Evolutionary conservation across 2,329 filamentous ascomycete species (phyloP).

Genomic region (Trichophyton equinum): DNA sequence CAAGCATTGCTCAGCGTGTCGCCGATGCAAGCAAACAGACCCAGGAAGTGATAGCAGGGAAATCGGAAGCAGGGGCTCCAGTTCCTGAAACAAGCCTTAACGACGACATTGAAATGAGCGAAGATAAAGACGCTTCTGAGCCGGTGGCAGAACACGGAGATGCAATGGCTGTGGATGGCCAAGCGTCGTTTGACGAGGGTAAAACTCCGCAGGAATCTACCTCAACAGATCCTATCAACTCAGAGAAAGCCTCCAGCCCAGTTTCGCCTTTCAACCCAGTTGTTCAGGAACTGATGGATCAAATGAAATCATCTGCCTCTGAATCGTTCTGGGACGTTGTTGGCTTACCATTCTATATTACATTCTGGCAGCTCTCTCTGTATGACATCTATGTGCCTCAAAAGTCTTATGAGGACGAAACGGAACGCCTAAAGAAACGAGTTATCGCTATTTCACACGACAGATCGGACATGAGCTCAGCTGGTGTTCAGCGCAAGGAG

Average conservation of each 20-base stretch:
- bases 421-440: conserved; percentile 54
- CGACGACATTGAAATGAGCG: conserved; percentile 19
- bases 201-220: conserved; percentile 13
- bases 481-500: conserved; percentile 54
- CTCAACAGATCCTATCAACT: conserved; percentile 20
- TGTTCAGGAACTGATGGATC: conserved; percentile 60
- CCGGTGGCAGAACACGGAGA: conserved; percentile 8
- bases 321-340: conserved; percentile 55
- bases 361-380: conserved; percentile 83
- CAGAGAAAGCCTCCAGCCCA: conserved; percentile 30
- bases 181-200: conserved; percentile 8
- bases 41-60: conserved; percentile 19
- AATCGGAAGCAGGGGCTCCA: conserved; percentile 17
- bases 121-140: conserved; percentile 21
- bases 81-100: conserved; percentile 21
- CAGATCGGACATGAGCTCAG: conserved; percentile 57
- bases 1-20: conserved; percentile 58
- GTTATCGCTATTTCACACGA: conserved; percentile 56
- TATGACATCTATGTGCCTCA: conserved; percentile 68
- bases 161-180: conserved; percentile 10
- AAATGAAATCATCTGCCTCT: conserved; percentile 50
- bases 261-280: conserved; percentile 47
- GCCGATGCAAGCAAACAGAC: conserved; percentile 27
- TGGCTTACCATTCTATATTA: conserved; percentile 69
- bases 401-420: conserved; percentile 65